phyloP scores from a whole-genome alignment of 2,329 filamentous ascomycete species.

The Arthroderma uncinatum region DNA sequence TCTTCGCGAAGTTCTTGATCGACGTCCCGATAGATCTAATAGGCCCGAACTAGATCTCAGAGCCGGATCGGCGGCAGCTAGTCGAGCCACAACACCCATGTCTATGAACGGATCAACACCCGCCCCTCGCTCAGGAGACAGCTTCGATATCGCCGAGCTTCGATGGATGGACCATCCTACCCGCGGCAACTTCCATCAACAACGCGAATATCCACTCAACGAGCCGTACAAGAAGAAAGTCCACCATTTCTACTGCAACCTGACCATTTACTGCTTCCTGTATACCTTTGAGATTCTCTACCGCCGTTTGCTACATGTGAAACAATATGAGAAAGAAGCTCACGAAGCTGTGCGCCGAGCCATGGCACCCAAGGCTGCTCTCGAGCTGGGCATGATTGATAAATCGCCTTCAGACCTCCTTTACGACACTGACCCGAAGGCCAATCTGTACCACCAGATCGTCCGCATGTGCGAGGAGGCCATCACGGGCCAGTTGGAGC shows the following conservation, averaged over 20 bases:
- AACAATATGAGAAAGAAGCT: slow-evolving; percentile 64
- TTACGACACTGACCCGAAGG: slow-evolving; percentile 48
- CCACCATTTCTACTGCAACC: slow-evolving; percentile 86
- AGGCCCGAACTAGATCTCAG: slow-evolving; percentile 70
- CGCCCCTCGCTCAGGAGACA: slow-evolving; percentile 31
- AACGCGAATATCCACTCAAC: slow-evolving; percentile 58
- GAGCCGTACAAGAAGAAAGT: slow-evolving; percentile 68
- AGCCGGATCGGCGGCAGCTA: slow-evolving; percentile 60
- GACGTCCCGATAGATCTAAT: slow-evolving; percentile 56
- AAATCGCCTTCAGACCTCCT: slow-evolving; percentile 69
- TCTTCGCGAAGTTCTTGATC: slow-evolving; percentile 77
- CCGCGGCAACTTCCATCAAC: slow-evolving; percentile 42
- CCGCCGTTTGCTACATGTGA: slow-evolving; percentile 69
- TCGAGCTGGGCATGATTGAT: slow-evolving; percentile 71
- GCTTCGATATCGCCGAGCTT: slow-evolving; percentile 37
- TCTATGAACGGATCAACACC: slow-evolving; percentile 14
- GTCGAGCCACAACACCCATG: slow-evolving; percentile 25
- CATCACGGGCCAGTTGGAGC: slow-evolving; percentile 69
- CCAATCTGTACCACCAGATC: slow-evolving; percentile 76
- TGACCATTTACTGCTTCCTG: slow-evolving; percentile 89
- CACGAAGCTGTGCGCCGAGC: slow-evolving; percentile 62
- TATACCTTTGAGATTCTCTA: slow-evolving; percentile 88
- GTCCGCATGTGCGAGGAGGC: slow-evolving; percentile 78
- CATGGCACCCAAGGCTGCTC: slow-evolving; percentile 65
- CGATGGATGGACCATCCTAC: slow-evolving; percentile 52